phyloP scores from a whole-genome alignment of 2,329 filamentous ascomycete genomes.

The Pseudocercospora fuligena region DNA sequence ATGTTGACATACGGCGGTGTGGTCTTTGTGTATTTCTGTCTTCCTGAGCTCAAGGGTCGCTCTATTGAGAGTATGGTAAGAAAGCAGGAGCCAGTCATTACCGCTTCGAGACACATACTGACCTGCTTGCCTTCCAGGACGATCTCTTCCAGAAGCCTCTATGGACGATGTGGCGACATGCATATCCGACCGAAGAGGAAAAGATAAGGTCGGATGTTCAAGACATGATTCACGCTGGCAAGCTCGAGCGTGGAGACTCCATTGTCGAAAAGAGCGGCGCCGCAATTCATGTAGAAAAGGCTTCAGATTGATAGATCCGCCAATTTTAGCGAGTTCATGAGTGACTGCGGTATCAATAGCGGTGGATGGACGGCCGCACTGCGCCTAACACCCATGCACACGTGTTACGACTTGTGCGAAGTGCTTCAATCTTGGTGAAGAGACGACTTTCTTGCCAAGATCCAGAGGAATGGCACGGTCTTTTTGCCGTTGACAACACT shows the following conservation, averaged over 20 bases:
- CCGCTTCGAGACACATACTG: not conserved
- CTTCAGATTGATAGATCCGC: not conserved
- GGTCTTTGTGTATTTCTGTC: constrained; percentile 29
- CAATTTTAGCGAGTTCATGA: not conserved
- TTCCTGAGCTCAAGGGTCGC: constrained; percentile 29
- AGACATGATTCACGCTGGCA: constrained; percentile 21
- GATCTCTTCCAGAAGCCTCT: constrained; percentile 28
- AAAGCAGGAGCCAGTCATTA: not conserved
- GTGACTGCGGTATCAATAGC: not conserved
- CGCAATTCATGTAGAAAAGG: constrained; percentile 15
- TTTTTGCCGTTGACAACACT: constrained; percentile 7
- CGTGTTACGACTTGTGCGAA: not conserved
- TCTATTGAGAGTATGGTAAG: constrained; percentile 30
- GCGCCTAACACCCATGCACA: too few relatives aligned
- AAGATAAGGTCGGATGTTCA: constrained; percentile 29
- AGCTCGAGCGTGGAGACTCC: constrained; percentile 20
- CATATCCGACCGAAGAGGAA: constrained; percentile 30
- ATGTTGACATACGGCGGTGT: constrained; percentile 28
- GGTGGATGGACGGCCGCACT: not conserved
- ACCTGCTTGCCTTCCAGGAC: constrained; percentile 8
- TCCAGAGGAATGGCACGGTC: constrained; percentile 27
- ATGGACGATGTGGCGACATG: constrained; percentile 29
- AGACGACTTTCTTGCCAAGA: constrained; percentile 22
- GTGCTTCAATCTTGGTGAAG: not conserved
- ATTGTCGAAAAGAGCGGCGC: constrained; percentile 12